phyloP scores from a whole-genome alignment of 495 filamentous ascomycete species.

The Neurospora hispaniola region DNA sequence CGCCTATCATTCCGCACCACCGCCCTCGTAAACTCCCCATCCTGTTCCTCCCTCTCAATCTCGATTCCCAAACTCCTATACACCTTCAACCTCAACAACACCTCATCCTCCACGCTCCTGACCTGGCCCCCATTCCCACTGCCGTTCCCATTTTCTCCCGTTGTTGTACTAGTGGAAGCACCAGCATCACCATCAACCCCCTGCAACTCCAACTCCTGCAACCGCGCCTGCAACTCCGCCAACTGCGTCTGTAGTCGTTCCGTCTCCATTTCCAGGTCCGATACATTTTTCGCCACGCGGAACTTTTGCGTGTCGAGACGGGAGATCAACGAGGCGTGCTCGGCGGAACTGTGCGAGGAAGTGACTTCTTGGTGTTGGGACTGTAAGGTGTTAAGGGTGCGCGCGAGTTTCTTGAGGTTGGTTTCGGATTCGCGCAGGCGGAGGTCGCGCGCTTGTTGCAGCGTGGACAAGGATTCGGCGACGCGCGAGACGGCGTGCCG shows the following conservation, averaged over 20 bases:
- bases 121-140: constrained; percentile 8
- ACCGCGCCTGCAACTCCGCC: constrained; percentile 57
- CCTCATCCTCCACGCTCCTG: constrained; percentile 37
- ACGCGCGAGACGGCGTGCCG: constrained; percentile 78
- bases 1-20: constrained; percentile 77
- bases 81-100: constrained; percentile 70
- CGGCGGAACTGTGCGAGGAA: constrained; percentile 56
- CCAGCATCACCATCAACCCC: constrained; percentile 51
- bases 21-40: constrained; percentile 70
- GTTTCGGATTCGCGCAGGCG: constrained; percentile 62
- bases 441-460: constrained; percentile 67
- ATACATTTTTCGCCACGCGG: constrained; percentile 76
- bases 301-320: constrained; percentile 91
- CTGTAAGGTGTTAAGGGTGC: constrained; percentile 55
- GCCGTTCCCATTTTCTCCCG: background rate
- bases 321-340: constrained; percentile 71
- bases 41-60: constrained; percentile 62
- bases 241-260: constrained; percentile 78
- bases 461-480: constrained; percentile 64
- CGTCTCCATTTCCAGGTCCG: constrained; percentile 83
- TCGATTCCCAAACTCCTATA: constrained; percentile 88
- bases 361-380: constrained; percentile 63
- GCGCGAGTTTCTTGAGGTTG: constrained; percentile 62
- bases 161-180: background rate
- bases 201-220: constrained; percentile 78